Base-by-base conservation (phyloP, 805 yeast species). In the Kodamaea hsintzibuensis region DNA sequence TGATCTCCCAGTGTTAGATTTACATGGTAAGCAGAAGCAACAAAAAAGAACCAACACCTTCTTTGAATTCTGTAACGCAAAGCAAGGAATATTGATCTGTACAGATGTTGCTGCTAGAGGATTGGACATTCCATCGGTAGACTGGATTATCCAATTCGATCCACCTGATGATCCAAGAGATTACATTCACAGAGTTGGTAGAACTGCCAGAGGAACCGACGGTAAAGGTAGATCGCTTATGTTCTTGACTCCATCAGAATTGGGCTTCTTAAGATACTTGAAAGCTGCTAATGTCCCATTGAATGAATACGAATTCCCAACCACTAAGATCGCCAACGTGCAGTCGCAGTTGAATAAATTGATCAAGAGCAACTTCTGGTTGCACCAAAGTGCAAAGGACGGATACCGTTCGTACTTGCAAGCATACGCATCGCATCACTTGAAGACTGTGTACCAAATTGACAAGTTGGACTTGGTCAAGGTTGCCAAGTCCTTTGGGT, bases 121-220 rank as follows among this genome's bases (percentile, higher is more conserved):
- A 19, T 83, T 95, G 61, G 99, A 95, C 78, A 95, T 95, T 62
- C 99, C 99, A 51, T 87, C 96, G 27, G 99, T 95, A 52, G 99
- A 96, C 77, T 95, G 99, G 99, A 95, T 95, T 66, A 88, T 95
- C 60, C 99, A 95, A 78, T 95, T 91, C 67, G 99, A 95, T 72
- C 99, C 99, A 53, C 99, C 99, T 70, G 99, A 95, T 86, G 99
- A 95, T 76, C 99, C 99, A 73, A 86, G 98, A 76, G 98, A 95
- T 74, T 95, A 95, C 71, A 95, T 95, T 62, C 99, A 95, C 77
- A 85, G 99, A 73, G 99, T 95, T 38, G 99, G 99, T 61, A 87
- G 99, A 80, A 95, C 99, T 25, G 99, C 99, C 38, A 87, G 99
- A 79, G 96, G 96, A 60, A 75, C 87, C 18, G 68, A 82, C 48